phyloP scores from a whole-genome alignment of 352 stramenopile species.

The Blastocystis hominis region DNA sequence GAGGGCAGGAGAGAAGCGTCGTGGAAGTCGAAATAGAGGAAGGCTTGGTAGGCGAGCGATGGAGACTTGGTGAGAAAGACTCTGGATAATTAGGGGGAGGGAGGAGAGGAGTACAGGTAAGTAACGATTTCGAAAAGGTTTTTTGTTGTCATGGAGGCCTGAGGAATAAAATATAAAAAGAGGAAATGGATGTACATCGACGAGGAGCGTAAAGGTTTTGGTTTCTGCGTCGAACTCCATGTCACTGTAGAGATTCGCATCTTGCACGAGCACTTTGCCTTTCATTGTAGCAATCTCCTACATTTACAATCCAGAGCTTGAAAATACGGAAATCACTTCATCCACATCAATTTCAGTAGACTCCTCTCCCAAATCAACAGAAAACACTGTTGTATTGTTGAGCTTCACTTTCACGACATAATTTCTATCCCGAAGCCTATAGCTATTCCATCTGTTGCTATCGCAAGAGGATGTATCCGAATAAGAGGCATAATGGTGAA shows the following conservation, averaged over 20 bases:
- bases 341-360: not conserved
- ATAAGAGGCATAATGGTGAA: no score
- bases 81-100: not conserved
- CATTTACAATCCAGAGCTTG: no score
- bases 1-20: not conserved
- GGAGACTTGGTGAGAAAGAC: not conserved
- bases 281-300: no score
- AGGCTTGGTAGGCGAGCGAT: not conserved
- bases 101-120: constrained; percentile 13
- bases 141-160: not conserved
- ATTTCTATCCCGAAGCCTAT: no score
- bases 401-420: no score
- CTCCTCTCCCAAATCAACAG: not conserved
- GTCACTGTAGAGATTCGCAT: not conserved
- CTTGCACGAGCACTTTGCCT: no score
- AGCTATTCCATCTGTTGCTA: no score
- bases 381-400: not conserved
- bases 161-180: not conserved
- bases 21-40: constrained; percentile 11
- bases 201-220: not conserved
- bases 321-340: no score
- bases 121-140: not conserved
- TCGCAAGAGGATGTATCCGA: no score
- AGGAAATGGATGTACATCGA: not conserved
- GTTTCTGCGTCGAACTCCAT: not conserved